phyloP scores from a whole-genome alignment of 345 rosid genomes.

The Murraya koenigii region DNA sequence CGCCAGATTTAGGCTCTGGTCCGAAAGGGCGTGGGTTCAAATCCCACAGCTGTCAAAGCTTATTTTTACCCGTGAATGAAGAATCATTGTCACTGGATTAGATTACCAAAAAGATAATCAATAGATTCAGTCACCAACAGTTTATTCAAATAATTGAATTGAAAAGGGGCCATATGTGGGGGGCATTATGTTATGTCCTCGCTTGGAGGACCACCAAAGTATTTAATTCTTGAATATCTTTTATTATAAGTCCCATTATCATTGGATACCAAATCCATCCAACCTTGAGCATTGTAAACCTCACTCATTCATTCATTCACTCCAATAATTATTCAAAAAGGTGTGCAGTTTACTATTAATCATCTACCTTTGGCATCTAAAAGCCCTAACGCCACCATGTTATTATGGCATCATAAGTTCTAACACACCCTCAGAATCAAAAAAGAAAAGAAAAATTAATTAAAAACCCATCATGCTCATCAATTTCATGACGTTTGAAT shows the following conservation, averaged over 20 bases:
- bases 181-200: background rate
- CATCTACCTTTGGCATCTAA: background rate
- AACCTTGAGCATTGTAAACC: background rate
- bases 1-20: conserved; percentile 99
- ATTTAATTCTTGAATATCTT: background rate
- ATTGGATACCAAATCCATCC: conserved; percentile 11
- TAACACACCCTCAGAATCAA: background rate
- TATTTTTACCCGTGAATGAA: too few relatives aligned
- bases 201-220: too few relatives aligned
- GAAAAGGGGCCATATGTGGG: background rate
- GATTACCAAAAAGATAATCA: background rate
- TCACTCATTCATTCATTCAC: background rate
- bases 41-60: conserved; percentile 28
- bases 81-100: too few relatives aligned
- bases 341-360: background rate
- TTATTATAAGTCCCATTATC: background rate
- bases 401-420: background rate
- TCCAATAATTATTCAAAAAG: conserved; percentile 1
- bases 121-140: background rate
- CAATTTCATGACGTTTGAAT: background rate
- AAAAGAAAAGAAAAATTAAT: background rate
- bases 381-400: background rate
- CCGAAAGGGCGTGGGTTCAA: conserved; percentile 81
- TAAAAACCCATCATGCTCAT: background rate
- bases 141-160: background rate